Base-by-base conservation (phyloP, 164 flowering plant species). In the Akebia trifoliata region DNA sequence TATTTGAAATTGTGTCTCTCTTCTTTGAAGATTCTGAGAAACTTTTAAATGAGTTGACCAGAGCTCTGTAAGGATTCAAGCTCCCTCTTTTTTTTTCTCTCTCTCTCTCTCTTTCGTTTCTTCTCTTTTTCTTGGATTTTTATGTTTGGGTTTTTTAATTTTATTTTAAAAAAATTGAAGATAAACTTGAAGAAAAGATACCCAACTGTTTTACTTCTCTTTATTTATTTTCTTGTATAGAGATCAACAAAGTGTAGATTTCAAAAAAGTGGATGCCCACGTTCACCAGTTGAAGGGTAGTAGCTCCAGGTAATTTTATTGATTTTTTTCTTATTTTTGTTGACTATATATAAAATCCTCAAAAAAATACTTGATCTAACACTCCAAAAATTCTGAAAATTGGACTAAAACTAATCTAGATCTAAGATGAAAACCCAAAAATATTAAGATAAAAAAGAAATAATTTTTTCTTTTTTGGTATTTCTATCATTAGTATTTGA, bases 201-300 rank as follows among this genome's bases (percentile, higher is more conserved):
- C 30, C 14, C 29, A 49, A 10, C 47, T 29, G 9, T 47, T 47
- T 22, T 18, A 31, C 6, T 37, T 34, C 51, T 7, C 18, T 17
- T 17, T 37, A 6, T 21, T 39, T 35, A 11, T 3, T 37, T 59
- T 37, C 24, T 50, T 38, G 2, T 40, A 29, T 34, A 78, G 85
- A 32, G 63, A 64, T 24, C 78, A 74, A 53, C 67, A 63, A 50
- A 66, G 17, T 46, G 51, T 76, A 17, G 87, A 84, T 56, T 78
- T 73, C 71, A 74, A 35, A 30, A 78, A 40, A 64, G 69, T 84
- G n/a, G 90, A 81, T 70, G 62, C 76, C 4, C 69, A 72, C 66
- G 81, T 81, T 61, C 90, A 84, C 54, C 85, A 80, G 59, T 57
- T 81, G 69, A 84, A 81, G 69, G 90, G 90, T 6, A 84, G 87